A percentile compares a stretch with the other conserved stretches of the same genome.
Evolutionary conservation across 2,329 filamentous ascomycete genomes (phyloP).

Genomic region (Chaetomium olivaceum): DNA sequence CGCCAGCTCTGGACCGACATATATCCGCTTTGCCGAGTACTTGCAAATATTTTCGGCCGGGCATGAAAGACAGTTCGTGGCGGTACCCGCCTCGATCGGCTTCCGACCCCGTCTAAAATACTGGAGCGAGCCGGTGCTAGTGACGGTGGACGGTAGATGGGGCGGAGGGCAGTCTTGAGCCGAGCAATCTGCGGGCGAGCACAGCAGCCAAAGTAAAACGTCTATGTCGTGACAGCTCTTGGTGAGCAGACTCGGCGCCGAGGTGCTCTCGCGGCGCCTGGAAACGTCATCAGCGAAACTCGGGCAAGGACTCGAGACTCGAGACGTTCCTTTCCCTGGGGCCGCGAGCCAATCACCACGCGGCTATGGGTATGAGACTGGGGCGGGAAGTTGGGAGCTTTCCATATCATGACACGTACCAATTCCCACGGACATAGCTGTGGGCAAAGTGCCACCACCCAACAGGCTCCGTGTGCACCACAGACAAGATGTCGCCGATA

Average conservation of each 20-base stretch:
- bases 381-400: not conserved
- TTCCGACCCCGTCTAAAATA: constrained; percentile 78
- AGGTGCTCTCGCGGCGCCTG: constrained; percentile 70
- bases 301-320: not conserved
- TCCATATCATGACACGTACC: constrained; percentile 39
- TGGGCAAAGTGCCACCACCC: constrained; percentile 97
- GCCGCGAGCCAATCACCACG: not conserved
- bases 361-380: not conserved
- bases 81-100: constrained; percentile 68
- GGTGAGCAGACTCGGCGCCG: constrained; percentile 81
- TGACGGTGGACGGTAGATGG: constrained; percentile 75
- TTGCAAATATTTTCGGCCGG: constrained; percentile 72
- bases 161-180: constrained; percentile 47
- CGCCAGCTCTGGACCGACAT: constrained; percentile 64
- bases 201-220: constrained; percentile 86
- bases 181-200: constrained; percentile 60
- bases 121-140: constrained; percentile 73
- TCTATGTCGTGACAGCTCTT: constrained; percentile 98
- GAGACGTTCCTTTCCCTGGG: not conserved
- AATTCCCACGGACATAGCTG: constrained; percentile 90
- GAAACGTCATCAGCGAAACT: constrained; percentile 2
- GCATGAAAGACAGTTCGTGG: constrained; percentile 87
- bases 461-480: constrained; percentile 91
- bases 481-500: constrained; percentile 80
- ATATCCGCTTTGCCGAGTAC: constrained; percentile 83